phyloP scores from a whole-genome alignment of 202 grass and related monocot species.

The Digitaria exilis region DNA sequence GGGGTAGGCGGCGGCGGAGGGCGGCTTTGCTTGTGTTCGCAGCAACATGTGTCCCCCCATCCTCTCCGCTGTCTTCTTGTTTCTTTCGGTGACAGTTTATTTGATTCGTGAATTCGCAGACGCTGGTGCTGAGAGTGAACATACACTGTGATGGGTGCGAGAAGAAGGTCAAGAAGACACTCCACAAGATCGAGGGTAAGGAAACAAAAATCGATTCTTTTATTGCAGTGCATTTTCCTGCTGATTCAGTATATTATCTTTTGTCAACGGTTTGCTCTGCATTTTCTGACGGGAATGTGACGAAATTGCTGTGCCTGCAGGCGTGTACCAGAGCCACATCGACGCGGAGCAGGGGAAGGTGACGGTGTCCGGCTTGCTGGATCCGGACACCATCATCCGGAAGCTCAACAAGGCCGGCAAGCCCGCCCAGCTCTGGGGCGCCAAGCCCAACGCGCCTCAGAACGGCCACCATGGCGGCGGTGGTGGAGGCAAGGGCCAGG shows the following conservation, averaged over 20 bases:
- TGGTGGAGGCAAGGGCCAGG: slow-evolving; percentile 35
- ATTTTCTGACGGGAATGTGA: not conserved
- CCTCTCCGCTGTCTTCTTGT: no score
- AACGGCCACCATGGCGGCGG: slow-evolving; percentile 52
- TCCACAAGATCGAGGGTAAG: slow-evolving; percentile 88
- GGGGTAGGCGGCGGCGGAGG: no score
- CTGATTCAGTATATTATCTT: no score
- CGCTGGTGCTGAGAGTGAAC: slow-evolving; percentile 76
- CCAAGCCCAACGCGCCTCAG: slow-evolving; percentile 56
- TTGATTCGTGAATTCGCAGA: slow-evolving; percentile 39
- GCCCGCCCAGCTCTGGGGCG: slow-evolving; percentile 72
- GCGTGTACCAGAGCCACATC: slow-evolving; percentile 61
- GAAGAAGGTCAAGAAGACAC: slow-evolving; percentile 95
- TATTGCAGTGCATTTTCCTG: not conserved
- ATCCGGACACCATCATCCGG: slow-evolving; percentile 74
- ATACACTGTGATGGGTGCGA: slow-evolving; percentile 91
- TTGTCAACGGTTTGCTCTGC: not conserved
- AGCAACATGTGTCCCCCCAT: slow-evolving; percentile 8
- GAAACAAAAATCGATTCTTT: not conserved
- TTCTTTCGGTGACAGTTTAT: slow-evolving; percentile 14
- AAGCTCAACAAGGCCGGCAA: slow-evolving; percentile 95
- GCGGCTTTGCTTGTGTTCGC: slow-evolving; percentile 13
- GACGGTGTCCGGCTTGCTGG: slow-evolving; percentile 62
- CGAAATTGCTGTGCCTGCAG: slow-evolving; percentile 37
- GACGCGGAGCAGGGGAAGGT: slow-evolving; percentile 77